Conservation (phyloP, 306 rosid species). For the Oxytropis ochrocephala region DNA sequence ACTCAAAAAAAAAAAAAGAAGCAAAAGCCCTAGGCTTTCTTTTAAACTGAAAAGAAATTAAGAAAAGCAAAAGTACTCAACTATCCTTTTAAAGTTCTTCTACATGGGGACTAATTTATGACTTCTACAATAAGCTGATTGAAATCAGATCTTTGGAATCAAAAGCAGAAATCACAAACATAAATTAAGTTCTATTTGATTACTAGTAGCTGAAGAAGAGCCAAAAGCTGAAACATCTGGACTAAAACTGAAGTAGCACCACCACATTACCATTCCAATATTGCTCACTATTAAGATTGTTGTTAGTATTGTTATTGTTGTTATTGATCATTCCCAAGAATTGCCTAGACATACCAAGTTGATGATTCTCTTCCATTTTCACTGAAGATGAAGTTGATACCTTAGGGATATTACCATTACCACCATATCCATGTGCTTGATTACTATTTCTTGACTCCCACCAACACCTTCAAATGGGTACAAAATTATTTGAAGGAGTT, state of each 20-base stretch:
- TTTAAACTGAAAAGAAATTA: constrained; percentile 9
- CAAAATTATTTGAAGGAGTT: constrained; percentile 32
- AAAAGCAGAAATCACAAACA: constrained; percentile 17
- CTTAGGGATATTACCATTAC: constrained; percentile 18
- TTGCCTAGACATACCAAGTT: constrained; percentile 56
- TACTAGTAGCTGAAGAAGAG: constrained; percentile 47
- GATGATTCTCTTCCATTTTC: constrained; percentile 54
- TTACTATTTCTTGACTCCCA: neutral
- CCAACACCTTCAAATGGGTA: constrained; percentile 35
- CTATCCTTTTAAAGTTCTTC: constrained; percentile 20
- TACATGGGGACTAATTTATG: neutral
- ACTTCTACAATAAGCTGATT: neutral
- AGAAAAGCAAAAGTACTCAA: constrained; percentile 7
- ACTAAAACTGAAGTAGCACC: constrained; percentile 45
- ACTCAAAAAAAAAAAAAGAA: neutral
- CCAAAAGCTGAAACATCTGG: constrained; percentile 51
- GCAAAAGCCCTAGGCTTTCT: constrained; percentile 49
- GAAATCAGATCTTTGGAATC: neutral
- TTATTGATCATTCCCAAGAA: constrained; percentile 33
- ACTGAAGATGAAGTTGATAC: constrained; percentile 36
- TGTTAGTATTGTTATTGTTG: neutral
- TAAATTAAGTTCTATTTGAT: constrained; percentile 26
- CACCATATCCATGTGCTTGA: constrained; percentile 7
- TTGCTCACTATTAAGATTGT: constrained; percentile 29
- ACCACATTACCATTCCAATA: constrained; percentile 47